Evolutionary conservation across 208 protist species (phyloP).

Genomic region (Trypanosomatidae sp.): DNA sequence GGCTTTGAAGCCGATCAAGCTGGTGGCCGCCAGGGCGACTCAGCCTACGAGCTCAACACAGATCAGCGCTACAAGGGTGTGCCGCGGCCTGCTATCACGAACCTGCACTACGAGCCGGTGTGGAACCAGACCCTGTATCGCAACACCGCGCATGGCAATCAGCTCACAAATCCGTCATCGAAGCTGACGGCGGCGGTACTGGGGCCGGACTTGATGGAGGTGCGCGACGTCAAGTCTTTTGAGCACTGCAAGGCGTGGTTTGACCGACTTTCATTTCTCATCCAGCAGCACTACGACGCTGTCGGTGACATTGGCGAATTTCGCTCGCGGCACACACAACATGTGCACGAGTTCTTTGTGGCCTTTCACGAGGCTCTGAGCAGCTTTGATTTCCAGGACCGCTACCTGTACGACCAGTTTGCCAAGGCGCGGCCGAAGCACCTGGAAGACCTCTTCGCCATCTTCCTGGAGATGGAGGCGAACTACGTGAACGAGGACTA

Average conservation of each 20-base stretch:
- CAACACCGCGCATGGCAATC: constrained; percentile 48
- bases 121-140: constrained; percentile 83
- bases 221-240: constrained; percentile 80
- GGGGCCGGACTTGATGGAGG: constrained; percentile 63
- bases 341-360: constrained; percentile 90
- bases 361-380: constrained; percentile 86
- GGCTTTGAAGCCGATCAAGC: constrained; percentile 65
- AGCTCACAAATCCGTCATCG: constrained; percentile 65
- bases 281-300: constrained; percentile 84
- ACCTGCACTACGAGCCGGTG: constrained; percentile 82
- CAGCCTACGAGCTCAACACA: constrained; percentile 68
- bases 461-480: constrained; percentile 92
- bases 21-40: constrained; percentile 54
- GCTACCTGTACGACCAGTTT: constrained; percentile 71
- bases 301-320: constrained; percentile 85
- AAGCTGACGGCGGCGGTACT: constrained; percentile 69
- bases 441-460: constrained; percentile 79
- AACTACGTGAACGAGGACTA: constrained; percentile 84
- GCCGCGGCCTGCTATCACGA: constrained; percentile 66
- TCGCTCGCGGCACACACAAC: constrained; percentile 77
- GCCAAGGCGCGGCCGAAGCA: constrained; percentile 49
- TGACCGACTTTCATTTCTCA: constrained; percentile 71
- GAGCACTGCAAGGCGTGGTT: constrained; percentile 90
- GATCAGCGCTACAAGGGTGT: constrained; percentile 80
- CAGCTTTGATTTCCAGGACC: constrained; percentile 85